A percentile compares a stretch with the other conserved stretches of the same genome.
Conservation (phyloP, 805 yeast species). For the Yamadazyma paraphyllophila region DNA sequence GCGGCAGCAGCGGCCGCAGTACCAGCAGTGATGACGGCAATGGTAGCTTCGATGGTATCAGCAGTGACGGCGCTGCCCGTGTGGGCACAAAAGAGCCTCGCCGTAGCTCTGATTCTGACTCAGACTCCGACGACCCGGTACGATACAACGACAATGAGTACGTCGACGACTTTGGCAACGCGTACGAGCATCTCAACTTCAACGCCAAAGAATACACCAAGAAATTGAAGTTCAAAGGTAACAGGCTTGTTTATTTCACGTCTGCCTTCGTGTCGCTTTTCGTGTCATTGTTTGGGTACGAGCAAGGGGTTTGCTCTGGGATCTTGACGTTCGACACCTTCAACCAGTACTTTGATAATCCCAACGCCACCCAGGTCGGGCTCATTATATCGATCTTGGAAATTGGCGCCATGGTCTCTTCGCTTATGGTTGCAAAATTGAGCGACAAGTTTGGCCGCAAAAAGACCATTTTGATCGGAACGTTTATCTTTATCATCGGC, state of each 20-base stretch:
- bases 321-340: constrained; percentile 74
- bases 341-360: constrained; percentile 65
- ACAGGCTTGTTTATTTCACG: constrained; percentile 40
- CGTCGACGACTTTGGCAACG: constrained; percentile 33
- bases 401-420: constrained; percentile 80
- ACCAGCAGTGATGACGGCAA: constrained; percentile 12
- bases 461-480: constrained; percentile 75
- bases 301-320: constrained; percentile 86
- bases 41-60: neutral
- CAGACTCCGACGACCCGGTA: constrained; percentile 17
- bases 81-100: neutral
- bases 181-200: constrained; percentile 37
- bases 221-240: constrained; percentile 36
- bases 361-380: constrained; percentile 73
- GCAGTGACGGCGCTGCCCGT: neutral
- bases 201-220: constrained; percentile 32
- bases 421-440: constrained; percentile 72
- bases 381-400: constrained; percentile 86
- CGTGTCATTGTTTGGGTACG: constrained; percentile 41
- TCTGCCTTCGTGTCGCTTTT: constrained; percentile 45
- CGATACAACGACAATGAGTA: constrained; percentile 14
- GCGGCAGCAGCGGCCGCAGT: constrained; percentile 2
- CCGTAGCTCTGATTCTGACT: constrained; percentile 8
- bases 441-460: constrained; percentile 81
- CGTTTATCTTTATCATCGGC: constrained; percentile 73